Conservation (phyloP, 2,329 filamentous ascomycete genomes). For the Apiospora sp. region DNA sequence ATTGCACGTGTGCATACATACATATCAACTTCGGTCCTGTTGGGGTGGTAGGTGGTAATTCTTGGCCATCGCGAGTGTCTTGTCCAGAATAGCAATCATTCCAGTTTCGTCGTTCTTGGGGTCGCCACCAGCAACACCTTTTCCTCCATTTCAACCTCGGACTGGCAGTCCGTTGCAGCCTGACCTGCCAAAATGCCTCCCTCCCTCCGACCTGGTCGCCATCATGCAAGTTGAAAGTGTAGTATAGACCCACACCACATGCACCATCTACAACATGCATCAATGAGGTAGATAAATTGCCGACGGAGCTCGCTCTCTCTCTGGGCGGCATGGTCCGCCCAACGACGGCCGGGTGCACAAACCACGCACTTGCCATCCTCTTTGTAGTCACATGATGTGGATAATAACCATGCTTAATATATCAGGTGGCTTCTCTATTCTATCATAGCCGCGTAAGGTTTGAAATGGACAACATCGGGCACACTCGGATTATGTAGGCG, state of each 20-base stretch:
- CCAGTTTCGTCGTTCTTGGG: not conserved
- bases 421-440: not conserved
- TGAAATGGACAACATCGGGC: not conserved
- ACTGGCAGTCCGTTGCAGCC: conserved; percentile 15
- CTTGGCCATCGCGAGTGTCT: not conserved
- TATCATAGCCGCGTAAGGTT: not conserved
- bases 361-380: not conserved
- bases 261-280: conserved; percentile 9
- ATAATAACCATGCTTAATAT: not conserved
- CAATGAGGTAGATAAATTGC: not conserved
- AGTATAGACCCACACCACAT: not conserved
- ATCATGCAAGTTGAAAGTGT: not conserved
- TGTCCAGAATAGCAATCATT: conserved; percentile 7
- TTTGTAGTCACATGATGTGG: not conserved
- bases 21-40: not conserved
- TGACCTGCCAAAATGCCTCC: conserved; percentile 16
- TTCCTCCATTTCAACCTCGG: not conserved
- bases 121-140: not conserved
- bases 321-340: conserved; percentile 15
- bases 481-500: not conserved
- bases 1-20: not conserved
- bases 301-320: not conserved
- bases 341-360: conserved; percentile 3
- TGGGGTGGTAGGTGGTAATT: not conserved
- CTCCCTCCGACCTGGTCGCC: conserved; percentile 1